These are phyloP conservation scores for Begonia loranthoides DNA, from an alignment of 306 rosid species.

Conservation along the genomic window DNA sequence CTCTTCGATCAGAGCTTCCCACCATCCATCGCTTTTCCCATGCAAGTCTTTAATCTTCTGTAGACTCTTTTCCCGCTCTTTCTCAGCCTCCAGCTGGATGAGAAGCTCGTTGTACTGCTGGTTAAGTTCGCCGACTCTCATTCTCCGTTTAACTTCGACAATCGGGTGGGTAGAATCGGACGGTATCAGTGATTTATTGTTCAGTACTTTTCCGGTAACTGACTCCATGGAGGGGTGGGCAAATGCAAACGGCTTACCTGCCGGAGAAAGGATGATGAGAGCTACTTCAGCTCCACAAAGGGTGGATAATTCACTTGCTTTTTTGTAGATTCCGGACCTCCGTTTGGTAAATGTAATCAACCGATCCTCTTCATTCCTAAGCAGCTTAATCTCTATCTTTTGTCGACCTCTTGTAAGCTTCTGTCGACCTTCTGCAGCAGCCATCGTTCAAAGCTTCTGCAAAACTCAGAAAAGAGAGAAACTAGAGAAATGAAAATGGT, in stretches of 20 bases:
- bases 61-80: slow-evolving; percentile 4
- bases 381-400: slow-evolving; percentile 27
- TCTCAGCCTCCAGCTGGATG: slow-evolving; percentile 7
- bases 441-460: no score
- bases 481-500: no score
- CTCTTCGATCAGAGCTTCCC: slow-evolving; percentile 18
- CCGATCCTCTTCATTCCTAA: slow-evolving; percentile 18
- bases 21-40: slow-evolving; percentile 13
- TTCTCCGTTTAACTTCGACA: slow-evolving; percentile 8
- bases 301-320: slow-evolving; percentile 17
- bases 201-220: slow-evolving; percentile 3
- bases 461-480: no score
- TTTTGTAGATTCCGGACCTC: slow-evolving; percentile 17
- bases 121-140: slow-evolving; percentile 12
- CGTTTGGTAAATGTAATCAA: slow-evolving; percentile 22
- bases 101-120: slow-evolving; percentile 9
- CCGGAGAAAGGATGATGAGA: slow-evolving; percentile 16
- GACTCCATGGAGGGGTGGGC: slow-evolving; percentile 18
- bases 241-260: slow-evolving; percentile 25
- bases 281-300: slow-evolving; percentile 26
- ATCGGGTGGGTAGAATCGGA: slow-evolving; percentile 3
- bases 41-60: not conserved
- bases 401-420: slow-evolving; percentile 25
- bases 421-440: no score
- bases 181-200: not conserved